Percentiles rank a stretch among this genome's conserved stretches.
phyloP scores from a whole-genome alignment of 2,329 filamentous ascomycete genomes.

The Trichoderma citrinoviride region DNA sequence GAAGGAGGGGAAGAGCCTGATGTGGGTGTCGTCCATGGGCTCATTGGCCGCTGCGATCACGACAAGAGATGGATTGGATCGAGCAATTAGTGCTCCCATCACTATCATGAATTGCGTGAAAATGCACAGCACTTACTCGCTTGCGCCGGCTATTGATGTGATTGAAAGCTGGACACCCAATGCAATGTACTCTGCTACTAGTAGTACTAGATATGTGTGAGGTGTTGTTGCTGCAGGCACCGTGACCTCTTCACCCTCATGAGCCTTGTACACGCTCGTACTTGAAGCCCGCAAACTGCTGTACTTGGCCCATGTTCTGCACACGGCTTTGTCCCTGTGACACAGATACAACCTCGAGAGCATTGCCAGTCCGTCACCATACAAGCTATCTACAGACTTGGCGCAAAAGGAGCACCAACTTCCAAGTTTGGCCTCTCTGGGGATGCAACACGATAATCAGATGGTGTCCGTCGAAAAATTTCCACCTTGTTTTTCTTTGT shows the following conservation, averaged over 20 bases:
- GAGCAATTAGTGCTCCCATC: no score
- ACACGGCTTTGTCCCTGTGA: slow-evolving; percentile 8
- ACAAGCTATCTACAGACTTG: neutral
- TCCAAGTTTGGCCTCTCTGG: neutral
- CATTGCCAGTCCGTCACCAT: slow-evolving; percentile 6
- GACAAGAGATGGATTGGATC: neutral
- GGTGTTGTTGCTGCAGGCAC: no score
- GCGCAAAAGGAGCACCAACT: no score
- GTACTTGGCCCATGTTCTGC: neutral
- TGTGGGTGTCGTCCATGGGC: neutral
- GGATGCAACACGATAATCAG: neutral
- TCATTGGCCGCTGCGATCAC: slow-evolving; percentile 11
- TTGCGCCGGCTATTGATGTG: neutral
- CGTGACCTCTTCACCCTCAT: no score
- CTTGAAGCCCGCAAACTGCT: no score
- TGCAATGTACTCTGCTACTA: no score
- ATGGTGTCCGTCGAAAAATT: neutral
- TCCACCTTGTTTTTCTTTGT: neutral
- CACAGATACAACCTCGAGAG: neutral
- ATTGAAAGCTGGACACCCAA: neutral
- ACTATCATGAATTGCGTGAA: neutral
- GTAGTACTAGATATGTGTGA: no score
- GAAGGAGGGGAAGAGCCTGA: neutral
- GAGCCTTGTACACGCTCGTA: no score
- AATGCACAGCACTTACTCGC: slow-evolving; percentile 5